These are phyloP conservation scores for Ballota nigra DNA, from an alignment of 257 asterid genomes.

Conservation along the genomic window DNA sequence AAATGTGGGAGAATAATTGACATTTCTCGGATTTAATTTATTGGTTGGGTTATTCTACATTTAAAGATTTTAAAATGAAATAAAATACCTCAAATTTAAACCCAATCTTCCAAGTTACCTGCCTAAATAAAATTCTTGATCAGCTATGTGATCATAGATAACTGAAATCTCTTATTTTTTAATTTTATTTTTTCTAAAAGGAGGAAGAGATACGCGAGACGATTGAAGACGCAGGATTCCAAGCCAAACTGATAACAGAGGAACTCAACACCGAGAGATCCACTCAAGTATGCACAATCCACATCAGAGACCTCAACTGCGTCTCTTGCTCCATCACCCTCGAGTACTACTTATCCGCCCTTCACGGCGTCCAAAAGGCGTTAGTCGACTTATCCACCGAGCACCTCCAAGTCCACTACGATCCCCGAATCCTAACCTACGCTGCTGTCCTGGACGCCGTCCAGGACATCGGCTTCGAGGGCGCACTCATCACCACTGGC, in stretches of 20 bases:
- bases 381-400: conserved; percentile 42
- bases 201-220: conserved; percentile 51
- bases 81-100: too few relatives aligned
- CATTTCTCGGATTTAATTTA: too few relatives aligned
- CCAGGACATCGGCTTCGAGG: conserved; percentile 49
- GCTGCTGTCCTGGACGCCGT: conserved; percentile 36
- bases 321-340: conserved; percentile 57
- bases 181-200: too few relatives aligned
- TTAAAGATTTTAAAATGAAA: too few relatives aligned
- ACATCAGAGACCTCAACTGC: conserved; percentile 48
- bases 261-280: conserved; percentile 27
- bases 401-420: conserved; percentile 45
- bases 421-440: conserved; percentile 36
- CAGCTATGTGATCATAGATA: too few relatives aligned
- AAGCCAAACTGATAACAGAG: conserved; percentile 39
- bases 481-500: conserved; percentile 39
- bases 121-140: too few relatives aligned
- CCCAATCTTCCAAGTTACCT: too few relatives aligned
- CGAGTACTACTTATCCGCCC: conserved; percentile 41
- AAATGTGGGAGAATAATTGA: too few relatives aligned
- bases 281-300: conserved; percentile 42
- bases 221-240: conserved; percentile 60
- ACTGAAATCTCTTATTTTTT: too few relatives aligned
- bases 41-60: too few relatives aligned
- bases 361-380: conserved; percentile 50